Conservation (phyloP, 192 early-diverging fungal genomes). For the Coemansia sp. region DNA sequence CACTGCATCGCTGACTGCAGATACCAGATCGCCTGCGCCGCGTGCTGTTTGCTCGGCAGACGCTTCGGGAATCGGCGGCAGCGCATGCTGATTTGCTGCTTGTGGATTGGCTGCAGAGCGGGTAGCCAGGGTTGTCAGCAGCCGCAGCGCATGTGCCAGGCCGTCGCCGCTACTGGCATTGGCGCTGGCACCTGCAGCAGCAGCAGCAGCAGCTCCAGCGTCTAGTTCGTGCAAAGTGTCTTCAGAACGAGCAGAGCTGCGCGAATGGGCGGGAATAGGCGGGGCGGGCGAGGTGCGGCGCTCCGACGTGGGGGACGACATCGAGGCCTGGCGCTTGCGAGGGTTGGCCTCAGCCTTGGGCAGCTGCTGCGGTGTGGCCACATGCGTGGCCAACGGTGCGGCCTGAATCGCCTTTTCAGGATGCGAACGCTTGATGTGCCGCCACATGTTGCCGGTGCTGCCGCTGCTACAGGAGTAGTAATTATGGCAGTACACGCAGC, state of each 20-base stretch:
- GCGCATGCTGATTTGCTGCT: slow-evolving; percentile 5
- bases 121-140: slow-evolving; percentile 28
- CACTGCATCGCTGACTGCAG: slow-evolving; percentile 37
- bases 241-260: slow-evolving; percentile 1
- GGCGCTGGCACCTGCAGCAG: slow-evolving; percentile 1
- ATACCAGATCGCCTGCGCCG: slow-evolving; percentile 9
- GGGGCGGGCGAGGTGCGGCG: slow-evolving; percentile 12
- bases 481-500: slow-evolving; percentile 56
- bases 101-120: slow-evolving; percentile 12
- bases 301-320: slow-evolving; percentile 40
- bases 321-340: slow-evolving; percentile 51
- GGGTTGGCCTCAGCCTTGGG: slow-evolving; percentile 14
- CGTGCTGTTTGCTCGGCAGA: slow-evolving; percentile 22
- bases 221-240: neutral
- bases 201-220: neutral
- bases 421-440: slow-evolving; percentile 53
- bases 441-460: slow-evolving; percentile 56
- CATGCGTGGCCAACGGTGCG: slow-evolving; percentile 47
- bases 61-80: slow-evolving; percentile 8
- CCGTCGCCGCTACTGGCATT: slow-evolving; percentile 27
- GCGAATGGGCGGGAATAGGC: slow-evolving; percentile 1
- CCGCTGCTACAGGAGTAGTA: slow-evolving; percentile 56
- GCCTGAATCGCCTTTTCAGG: slow-evolving; percentile 47
- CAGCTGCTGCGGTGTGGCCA: slow-evolving; percentile 21
- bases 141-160: slow-evolving; percentile 36